A percentile compares a stretch with the other conserved stretches of the same genome.
phyloP scores from a whole-genome alignment of 768 basidiomycete genomes.

The Collybiopsis luxurians region DNA sequence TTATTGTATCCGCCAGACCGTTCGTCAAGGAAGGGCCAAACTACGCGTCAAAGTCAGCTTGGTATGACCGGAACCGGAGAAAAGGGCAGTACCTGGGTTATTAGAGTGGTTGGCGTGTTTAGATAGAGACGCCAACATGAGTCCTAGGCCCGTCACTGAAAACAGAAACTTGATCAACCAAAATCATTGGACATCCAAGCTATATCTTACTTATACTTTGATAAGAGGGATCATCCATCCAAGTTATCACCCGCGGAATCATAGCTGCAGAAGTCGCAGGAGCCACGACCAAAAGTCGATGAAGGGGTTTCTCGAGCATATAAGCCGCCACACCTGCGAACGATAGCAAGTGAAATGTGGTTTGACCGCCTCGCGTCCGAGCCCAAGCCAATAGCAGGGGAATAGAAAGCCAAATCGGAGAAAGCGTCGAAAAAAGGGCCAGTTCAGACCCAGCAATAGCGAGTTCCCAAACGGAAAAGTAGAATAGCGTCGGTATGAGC shows the following conservation, averaged over 20 bases:
- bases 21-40: conserved; percentile 77
- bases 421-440: conserved; percentile 66
- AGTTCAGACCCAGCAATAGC: conserved; percentile 83
- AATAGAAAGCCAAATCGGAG: conserved; percentile 60
- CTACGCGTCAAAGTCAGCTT: conserved; percentile 28
- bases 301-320: conserved; percentile 43
- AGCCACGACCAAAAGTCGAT: conserved; percentile 57
- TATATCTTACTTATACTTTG: conserved; percentile 51
- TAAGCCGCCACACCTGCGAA: conserved; percentile 56
- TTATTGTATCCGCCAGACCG: conserved; percentile 70
- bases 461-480: conserved; percentile 91
- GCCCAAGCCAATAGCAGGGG: conserved; percentile 42
- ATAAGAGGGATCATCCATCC: conserved; percentile 45
- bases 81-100: conserved; percentile 57
- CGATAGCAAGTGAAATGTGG: conserved; percentile 45
- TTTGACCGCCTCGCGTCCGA: conserved; percentile 45
- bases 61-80: neutral
- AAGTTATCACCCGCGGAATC: conserved; percentile 49
- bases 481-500: conserved; percentile 79
- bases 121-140: conserved; percentile 61
- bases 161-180: conserved; percentile 1
- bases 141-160: conserved; percentile 63
- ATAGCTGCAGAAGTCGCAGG: conserved; percentile 49
- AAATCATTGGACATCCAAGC: too few species aligned
- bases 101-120: conserved; percentile 81